phyloP scores from a whole-genome alignment of 176 grass and related monocot genomes.

The Secale cereale region DNA sequence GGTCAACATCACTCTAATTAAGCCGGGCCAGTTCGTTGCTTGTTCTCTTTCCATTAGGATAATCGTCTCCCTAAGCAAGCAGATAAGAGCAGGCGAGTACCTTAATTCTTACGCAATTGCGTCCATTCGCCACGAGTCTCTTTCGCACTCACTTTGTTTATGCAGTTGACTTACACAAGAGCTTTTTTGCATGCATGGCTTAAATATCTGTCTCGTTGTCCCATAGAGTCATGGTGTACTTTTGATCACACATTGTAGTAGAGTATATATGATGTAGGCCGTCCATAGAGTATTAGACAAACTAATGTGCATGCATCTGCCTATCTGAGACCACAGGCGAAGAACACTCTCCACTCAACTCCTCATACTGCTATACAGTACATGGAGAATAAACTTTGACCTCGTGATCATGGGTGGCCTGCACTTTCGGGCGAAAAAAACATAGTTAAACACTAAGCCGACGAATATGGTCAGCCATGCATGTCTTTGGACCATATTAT shows the following conservation, averaged over 20 bases:
- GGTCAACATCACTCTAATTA: slow-evolving; percentile 35
- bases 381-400: slow-evolving; percentile 38
- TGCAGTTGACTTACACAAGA: slow-evolving; percentile 32
- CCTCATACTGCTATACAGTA: neutral
- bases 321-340: neutral
- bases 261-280: neutral
- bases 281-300: slow-evolving; percentile 13
- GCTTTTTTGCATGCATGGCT: neutral
- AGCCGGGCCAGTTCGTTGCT: neutral
- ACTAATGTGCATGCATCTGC: neutral
- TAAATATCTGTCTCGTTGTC: neutral
- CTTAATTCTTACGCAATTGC: slow-evolving; percentile 49
- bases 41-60: neutral
- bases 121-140: slow-evolving; percentile 19
- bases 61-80: slow-evolving; percentile 21
- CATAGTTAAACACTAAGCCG: slow-evolving; percentile 26
- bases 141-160: slow-evolving; percentile 29
- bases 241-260: neutral
- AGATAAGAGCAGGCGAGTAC: slow-evolving; percentile 16
- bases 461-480: slow-evolving; percentile 42
- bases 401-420: neutral
- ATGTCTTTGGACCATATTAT: slow-evolving; percentile 16
- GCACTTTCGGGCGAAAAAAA: neutral
- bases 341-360: slow-evolving; percentile 27
- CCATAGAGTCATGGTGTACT: neutral